Evolutionary conservation across 192 early-diverging fungal genomes (phyloP).

Genomic region (Entomortierella lignicola): DNA sequence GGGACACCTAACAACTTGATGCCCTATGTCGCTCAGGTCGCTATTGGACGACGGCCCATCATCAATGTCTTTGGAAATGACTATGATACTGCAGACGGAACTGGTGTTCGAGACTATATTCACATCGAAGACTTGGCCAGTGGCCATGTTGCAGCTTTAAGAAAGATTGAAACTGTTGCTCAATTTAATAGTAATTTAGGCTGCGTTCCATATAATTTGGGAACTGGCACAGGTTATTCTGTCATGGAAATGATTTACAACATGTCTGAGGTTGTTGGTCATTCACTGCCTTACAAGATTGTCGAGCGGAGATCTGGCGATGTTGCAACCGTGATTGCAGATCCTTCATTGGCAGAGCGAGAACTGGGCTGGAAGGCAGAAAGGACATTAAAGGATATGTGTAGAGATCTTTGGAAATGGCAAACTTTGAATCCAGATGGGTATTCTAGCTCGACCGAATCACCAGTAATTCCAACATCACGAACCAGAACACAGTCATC

Average conservation of each 20-base stretch:
- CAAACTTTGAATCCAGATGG: constrained; percentile 65
- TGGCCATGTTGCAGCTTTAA: constrained; percentile 89
- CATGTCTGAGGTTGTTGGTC: constrained; percentile 83
- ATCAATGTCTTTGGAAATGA: constrained; percentile 94
- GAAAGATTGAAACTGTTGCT: constrained; percentile 66
- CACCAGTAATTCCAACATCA: no score
- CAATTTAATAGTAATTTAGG: constrained; percentile 56
- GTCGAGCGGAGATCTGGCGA: constrained; percentile 82
- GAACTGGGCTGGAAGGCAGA: constrained; percentile 55
- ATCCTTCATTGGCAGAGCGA: constrained; percentile 59
- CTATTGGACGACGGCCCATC: constrained; percentile 83
- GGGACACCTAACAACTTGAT: constrained; percentile 94
- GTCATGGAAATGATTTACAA: constrained; percentile 85
- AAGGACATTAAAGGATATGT: constrained; percentile 60
- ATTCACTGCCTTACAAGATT: constrained; percentile 77
- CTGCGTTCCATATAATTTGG: constrained; percentile 87
- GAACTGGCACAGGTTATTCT: constrained; percentile 89
- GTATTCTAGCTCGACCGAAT: constrained; percentile 22
- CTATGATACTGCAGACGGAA: constrained; percentile 94
- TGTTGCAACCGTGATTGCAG: constrained; percentile 86
- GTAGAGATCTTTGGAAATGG: constrained; percentile 70
- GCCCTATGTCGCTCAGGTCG: constrained; percentile 92
- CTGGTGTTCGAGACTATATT: constrained; percentile 95
- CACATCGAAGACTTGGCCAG: constrained; percentile 93
- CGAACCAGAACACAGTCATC: no score